Percentiles rank a stretch among this genome's conserved stretches.
These are phyloP conservation scores for Physaria fendleri DNA, from an alignment of 345 rosid species.

Conservation along the genomic window DNA sequence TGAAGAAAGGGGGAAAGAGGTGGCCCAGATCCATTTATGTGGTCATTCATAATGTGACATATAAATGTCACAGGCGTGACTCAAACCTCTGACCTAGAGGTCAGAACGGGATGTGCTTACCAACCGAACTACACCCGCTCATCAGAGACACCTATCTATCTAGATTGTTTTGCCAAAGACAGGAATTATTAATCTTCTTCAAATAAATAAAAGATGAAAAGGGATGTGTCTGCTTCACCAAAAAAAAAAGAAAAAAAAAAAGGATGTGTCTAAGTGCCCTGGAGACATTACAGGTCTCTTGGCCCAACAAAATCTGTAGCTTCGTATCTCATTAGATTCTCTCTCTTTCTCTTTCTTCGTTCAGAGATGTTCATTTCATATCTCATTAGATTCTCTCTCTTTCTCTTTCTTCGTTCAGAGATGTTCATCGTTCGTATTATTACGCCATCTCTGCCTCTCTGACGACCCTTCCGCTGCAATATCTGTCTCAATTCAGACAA, in stretches of 20 bases:
- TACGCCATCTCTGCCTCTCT: slow-evolving; percentile 25
- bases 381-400: slow-evolving; percentile 17
- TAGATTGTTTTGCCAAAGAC: background rate
- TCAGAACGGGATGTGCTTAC: too few species aligned
- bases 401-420: slow-evolving; percentile 1
- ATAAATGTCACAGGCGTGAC: too few species aligned
- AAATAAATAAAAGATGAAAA: too few species aligned
- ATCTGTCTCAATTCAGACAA: slow-evolving; percentile 25
- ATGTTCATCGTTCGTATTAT: slow-evolving; percentile 21
- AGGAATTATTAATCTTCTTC: background rate
- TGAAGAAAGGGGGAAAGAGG: too few species aligned
- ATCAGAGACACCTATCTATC: too few species aligned
- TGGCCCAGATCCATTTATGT: too few species aligned
- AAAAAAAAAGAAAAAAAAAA: background rate
- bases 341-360: background rate
- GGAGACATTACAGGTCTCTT: slow-evolving; percentile 14
- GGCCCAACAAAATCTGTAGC: slow-evolving; percentile 26
- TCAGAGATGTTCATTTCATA: slow-evolving; percentile 20
- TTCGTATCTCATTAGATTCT: slow-evolving; percentile 23
- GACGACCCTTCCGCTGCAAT: slow-evolving; percentile 28
- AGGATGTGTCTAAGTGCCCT: background rate
- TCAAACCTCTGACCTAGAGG: too few species aligned
- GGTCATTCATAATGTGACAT: too few species aligned
- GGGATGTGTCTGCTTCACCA: too few species aligned
- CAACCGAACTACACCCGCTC: too few species aligned